Evolutionary conservation across 306 rosid species (phyloP).

Genomic region (Castanea sativa): DNA sequence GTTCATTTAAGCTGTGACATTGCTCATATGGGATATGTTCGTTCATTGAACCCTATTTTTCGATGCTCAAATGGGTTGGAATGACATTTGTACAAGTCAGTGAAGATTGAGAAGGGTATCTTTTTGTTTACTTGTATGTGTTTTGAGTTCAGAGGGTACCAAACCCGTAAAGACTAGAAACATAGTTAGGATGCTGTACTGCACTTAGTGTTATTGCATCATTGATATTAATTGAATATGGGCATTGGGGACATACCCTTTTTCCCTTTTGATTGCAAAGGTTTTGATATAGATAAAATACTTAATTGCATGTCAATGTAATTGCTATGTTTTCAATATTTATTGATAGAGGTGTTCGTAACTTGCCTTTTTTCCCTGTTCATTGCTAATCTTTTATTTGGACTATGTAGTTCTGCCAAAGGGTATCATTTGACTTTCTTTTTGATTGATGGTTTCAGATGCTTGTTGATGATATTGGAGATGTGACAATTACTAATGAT

Average conservation of each 20-base stretch:
- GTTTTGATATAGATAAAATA: background rate
- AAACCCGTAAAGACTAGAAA: background rate
- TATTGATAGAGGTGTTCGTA: background rate
- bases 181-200: background rate
- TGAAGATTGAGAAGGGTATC: background rate
- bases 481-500: slow-evolving; percentile 91
- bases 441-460: slow-evolving; percentile 49
- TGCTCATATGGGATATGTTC: background rate
- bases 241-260: background rate
- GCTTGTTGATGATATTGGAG: slow-evolving; percentile 97
- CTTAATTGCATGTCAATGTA: too few relatives aligned
- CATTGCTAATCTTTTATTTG: background rate
- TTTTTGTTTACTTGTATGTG: slow-evolving; percentile 16
- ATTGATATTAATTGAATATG: background rate
- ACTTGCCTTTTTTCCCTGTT: background rate
- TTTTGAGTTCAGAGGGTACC: background rate
- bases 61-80: background rate
- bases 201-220: background rate
- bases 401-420: background rate
- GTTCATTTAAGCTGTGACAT: background rate
- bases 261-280: background rate
- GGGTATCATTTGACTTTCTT: background rate
- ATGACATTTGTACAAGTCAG: background rate
- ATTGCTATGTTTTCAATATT: background rate
- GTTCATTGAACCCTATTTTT: background rate